phyloP scores from a whole-genome alignment of 1,284 basidiomycete genomes.

The Cryptococcus wingfieldii region DNA sequence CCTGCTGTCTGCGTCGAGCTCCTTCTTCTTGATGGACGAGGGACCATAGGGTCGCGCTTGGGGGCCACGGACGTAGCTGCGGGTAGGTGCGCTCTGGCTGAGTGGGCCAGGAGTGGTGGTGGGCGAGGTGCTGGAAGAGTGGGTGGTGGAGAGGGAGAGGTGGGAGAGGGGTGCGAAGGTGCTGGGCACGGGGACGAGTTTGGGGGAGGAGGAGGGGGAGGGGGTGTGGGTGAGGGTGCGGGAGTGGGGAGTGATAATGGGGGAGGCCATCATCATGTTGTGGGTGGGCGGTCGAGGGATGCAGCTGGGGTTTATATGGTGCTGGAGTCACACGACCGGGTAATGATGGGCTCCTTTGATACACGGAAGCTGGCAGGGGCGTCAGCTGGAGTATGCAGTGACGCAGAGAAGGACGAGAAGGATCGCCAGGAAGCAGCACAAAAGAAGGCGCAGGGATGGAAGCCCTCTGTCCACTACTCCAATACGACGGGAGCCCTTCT shows the following conservation, averaged over 20 bases:
- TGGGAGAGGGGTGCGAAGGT: slow-evolving; percentile 8
- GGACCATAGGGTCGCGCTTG: slow-evolving; percentile 18
- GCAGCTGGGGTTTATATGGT: not conserved
- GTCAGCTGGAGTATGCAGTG: not conserved
- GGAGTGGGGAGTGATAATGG: slow-evolving; percentile 12
- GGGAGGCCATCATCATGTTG: slow-evolving; percentile 18
- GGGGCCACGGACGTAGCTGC: slow-evolving; percentile 20
- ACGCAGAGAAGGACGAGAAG: not conserved
- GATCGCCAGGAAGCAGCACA: not conserved
- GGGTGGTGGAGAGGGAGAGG: not conserved
- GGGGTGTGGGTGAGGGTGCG: slow-evolving; percentile 17
- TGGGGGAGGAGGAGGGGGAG: slow-evolving; percentile 14
- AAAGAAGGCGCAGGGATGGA: no score
- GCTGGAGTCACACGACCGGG: not conserved
- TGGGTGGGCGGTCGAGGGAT: not conserved
- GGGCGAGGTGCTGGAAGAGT: not conserved
- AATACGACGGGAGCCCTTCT: no score
- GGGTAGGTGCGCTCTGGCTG: not conserved
- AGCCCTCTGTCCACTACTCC: no score
- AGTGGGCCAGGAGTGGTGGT: not conserved
- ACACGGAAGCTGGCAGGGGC: not conserved
- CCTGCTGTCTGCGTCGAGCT: slow-evolving; percentile 20
- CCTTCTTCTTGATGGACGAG: slow-evolving; percentile 5
- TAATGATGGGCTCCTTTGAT: not conserved
- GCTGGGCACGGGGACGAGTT: slow-evolving; percentile 11